phyloP scores from a whole-genome alignment of 2,329 filamentous ascomycete species.

The Orbilia oligospora region DNA sequence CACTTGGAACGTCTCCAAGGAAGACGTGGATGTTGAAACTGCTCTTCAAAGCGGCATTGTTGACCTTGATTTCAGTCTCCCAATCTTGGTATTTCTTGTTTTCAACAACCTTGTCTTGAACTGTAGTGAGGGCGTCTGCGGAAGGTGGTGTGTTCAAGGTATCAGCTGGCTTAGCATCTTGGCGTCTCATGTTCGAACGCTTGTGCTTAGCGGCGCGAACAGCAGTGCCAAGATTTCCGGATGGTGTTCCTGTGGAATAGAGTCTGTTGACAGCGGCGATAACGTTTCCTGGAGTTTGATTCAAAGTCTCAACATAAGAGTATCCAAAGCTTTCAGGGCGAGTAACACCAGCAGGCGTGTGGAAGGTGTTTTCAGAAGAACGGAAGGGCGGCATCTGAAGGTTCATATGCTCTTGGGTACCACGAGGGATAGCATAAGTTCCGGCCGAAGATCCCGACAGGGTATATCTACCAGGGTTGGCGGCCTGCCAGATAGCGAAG shows the following conservation, averaged over 20 bases:
- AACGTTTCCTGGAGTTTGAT: constrained; percentile 68
- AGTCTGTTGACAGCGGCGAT: constrained; percentile 73
- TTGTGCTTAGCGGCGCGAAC: constrained; percentile 34
- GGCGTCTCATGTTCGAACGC: constrained; percentile 38
- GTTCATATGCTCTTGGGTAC: constrained; percentile 61
- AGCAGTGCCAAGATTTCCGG: constrained; percentile 58
- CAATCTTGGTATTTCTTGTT: constrained; percentile 65
- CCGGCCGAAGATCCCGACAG: constrained; percentile 30
- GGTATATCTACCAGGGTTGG: constrained; percentile 72
- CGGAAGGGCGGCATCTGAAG: constrained; percentile 63
- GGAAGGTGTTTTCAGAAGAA: constrained; percentile 47
- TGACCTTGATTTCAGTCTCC: constrained; percentile 66
- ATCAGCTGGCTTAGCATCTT: constrained; percentile 26
- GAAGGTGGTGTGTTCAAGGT: constrained; percentile 43
- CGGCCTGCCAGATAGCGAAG: constrained; percentile 81
- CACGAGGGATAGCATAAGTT: constrained; percentile 37
- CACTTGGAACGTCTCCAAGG: constrained; percentile 65
- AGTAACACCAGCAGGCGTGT: constrained; percentile 53
- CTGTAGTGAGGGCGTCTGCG: constrained; percentile 28
- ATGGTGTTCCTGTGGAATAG: constrained; percentile 70
- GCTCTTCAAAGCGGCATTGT: constrained; percentile 66
- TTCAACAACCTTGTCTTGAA: constrained; percentile 51
- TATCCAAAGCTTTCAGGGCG: constrained; percentile 77
- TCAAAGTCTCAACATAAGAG: constrained; percentile 77
- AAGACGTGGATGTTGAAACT: constrained; percentile 67